Evolutionary conservation across 192 early-diverging fungal species (phyloP), one percentile per base, ranked within the genome.

Genomic region (Funneliformis geosporum): DNA sequence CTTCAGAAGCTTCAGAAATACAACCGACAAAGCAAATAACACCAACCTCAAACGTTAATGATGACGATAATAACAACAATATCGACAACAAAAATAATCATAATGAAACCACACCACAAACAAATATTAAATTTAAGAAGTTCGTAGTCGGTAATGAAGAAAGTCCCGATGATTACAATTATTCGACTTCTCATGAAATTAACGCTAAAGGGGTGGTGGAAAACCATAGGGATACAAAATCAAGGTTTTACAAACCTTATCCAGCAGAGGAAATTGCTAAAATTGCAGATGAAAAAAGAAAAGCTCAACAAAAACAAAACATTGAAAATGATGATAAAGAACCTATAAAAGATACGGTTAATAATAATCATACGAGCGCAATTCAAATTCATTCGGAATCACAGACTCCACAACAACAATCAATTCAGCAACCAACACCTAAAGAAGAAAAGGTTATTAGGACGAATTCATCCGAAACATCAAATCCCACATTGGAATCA

Each of bases 71-170:
- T 2, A 33, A 33, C 33, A 2, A 33, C 33, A 33, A 33, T 2
- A 33, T 0, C 33, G 33, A 33, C 0, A 33, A 33, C 2, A 33
- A 33, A 33, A 33, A 33, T 50, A 50, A 50, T 50, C 4, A 50
- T 14, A 50, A 50, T 55, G 7, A 16, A 21, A 21, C 2, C 5
- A 5, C 50, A 21, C 16, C 50, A 33, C 33, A 33, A 55, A 55
- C 50, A n/a, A 55, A 18, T 16, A 55, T 14, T 55, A 70, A 70
- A 23, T 16, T 16, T 42, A 70, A 39, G 42, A 70, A 70, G 21
- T 70, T 70, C 42, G 68, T 70, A 23, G 27, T 70, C 43, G 68
- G 68, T n/a, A 70, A 38, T 21, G 68, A 70, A 11, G 68, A 43
- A 40, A 40, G 39, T 28, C 21, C 14, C 40, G 25, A 42, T 2